A percentile compares a stretch with the other conserved stretches of the same genome.
phyloP scores from a whole-genome alignment of 1,284 basidiomycete genomes.

The Trametes pubescens region DNA sequence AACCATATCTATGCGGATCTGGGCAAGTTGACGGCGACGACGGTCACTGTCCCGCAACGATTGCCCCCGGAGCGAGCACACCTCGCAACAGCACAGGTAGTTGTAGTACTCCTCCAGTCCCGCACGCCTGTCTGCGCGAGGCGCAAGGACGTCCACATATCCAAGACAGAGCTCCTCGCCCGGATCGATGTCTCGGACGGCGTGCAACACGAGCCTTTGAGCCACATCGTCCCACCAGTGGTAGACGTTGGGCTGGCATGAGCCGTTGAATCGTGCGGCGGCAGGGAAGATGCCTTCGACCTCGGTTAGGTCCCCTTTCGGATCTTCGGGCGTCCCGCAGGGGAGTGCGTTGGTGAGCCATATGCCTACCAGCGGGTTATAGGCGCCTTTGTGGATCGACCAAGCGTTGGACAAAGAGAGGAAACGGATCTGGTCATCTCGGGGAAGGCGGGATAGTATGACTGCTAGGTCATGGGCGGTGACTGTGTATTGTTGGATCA shows the following conservation, averaged over 20 bases:
- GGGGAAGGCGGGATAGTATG: constrained; percentile 3
- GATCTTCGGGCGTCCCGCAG: constrained; percentile 31
- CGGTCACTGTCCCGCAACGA: constrained; percentile 25
- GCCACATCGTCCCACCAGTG: constrained; percentile 24
- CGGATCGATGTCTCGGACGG: constrained; percentile 45
- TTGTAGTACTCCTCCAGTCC: constrained; percentile 57
- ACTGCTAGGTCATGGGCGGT: constrained; percentile 1
- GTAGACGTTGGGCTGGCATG: constrained; percentile 33
- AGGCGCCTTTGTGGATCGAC: neutral
- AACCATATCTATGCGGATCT: constrained; percentile 22
- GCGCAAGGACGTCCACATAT: constrained; percentile 55
- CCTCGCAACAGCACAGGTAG: constrained; percentile 59
- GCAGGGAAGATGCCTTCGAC: constrained; percentile 31
- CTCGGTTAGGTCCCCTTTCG: constrained; percentile 16
- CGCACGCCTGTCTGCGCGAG: constrained; percentile 46
- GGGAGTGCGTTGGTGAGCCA: constrained; percentile 38
- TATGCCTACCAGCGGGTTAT: constrained; percentile 19
- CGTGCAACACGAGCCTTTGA: constrained; percentile 25
- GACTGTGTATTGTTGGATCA: constrained; percentile 26
- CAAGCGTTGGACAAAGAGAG: constrained; percentile 14
- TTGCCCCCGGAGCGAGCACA: constrained; percentile 41
- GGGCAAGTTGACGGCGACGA: constrained; percentile 19
- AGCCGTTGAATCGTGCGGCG: constrained; percentile 32
- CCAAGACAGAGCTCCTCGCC: constrained; percentile 67
- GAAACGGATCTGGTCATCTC: constrained; percentile 8